Evolutionary conservation across 768 basidiomycete species (phyloP).

Genomic region (Suillus americanus): DNA sequence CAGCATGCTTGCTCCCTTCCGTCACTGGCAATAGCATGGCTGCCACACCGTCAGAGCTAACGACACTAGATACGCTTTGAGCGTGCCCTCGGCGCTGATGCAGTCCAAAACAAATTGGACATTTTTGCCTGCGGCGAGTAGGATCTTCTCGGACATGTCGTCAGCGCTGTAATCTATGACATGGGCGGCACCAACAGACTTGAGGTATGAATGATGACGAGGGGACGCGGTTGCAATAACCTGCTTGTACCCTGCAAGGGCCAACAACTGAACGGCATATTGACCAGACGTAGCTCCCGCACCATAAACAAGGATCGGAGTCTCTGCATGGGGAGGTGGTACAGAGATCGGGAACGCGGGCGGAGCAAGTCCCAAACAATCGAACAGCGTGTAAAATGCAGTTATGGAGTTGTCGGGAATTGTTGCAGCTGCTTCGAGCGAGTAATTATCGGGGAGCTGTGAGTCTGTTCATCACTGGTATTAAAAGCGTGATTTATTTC

Average conservation of each 20-base stretch:
- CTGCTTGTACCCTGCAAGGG: conserved; percentile 42
- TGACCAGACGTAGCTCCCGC: conserved; percentile 41
- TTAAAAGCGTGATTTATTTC: conserved; percentile 3
- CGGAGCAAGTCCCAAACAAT: conserved; percentile 35
- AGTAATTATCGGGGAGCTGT: conserved; percentile 42
- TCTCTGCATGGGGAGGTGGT: conserved; percentile 29
- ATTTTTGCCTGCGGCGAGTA: conserved; percentile 31
- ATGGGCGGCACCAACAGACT: conserved; percentile 39
- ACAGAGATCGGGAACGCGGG: conserved; percentile 29
- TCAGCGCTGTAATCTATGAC: conserved; percentile 42
- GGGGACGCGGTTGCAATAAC: conserved; percentile 43
- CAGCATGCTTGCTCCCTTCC: conserved; percentile 28
- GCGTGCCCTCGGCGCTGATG: conserved; percentile 36
- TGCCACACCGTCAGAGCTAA: conserved; percentile 38
- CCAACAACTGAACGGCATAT: conserved; percentile 40
- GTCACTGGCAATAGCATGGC: conserved; percentile 50
- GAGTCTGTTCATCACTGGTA: background rate
- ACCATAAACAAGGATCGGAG: conserved; percentile 45
- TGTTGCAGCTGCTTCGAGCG: conserved; percentile 39
- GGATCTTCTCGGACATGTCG: conserved; percentile 36
- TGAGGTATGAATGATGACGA: conserved; percentile 39
- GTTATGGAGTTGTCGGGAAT: conserved; percentile 45
- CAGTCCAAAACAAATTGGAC: conserved; percentile 38
- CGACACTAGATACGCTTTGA: conserved; percentile 38
- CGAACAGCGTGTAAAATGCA: conserved; percentile 41